Evolutionary conservation across 2,329 filamentous ascomycete species (phyloP), one percentile per base, ranked within the genome.

Genomic region (Colletotrichum brevisporum): DNA sequence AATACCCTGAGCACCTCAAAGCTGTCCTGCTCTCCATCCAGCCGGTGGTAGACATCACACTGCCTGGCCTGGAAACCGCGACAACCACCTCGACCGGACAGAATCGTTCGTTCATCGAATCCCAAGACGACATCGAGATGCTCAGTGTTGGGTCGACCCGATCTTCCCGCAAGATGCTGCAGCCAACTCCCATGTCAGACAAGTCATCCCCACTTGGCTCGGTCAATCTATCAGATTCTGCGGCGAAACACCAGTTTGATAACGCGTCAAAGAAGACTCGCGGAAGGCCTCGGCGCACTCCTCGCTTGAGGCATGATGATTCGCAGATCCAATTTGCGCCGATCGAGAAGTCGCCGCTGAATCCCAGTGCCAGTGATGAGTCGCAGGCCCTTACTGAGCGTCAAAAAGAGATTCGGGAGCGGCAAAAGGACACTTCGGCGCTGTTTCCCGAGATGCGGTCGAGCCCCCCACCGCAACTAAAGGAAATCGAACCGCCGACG

Each of bases 251-350:
- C 3, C 74, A 67, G 6, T 56, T 66, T 69, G 71, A 76, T 27
- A 65, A 61, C n/a, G 74, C 75, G 4, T 75, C 77, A 9, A 68
- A 48, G 53, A 69, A 36, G 18, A 62, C 60, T 16, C 70, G 68
- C 26, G 53, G 31, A 8, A 62, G 53, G 50, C 6, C 39, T 15
- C 63, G 56, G 26, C 56, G 65, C 5, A 88, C 85, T 54, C 83
- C 86, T 18, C 88, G 87, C 68, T 83, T 91, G 31, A 89, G 92
- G 41, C 94, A 97, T 73, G 89, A 97, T 71, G 88, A 97, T 78
- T 97, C 94, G 0, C 94, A 97, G 75, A 86, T 97, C 27, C 86
- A 93, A 51, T 96, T 96, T 75, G 89, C 91, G 3, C 82, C 89
- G 0, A 91, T 95, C 54, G 86, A 88, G 36, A 89, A 90, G 13